Evolutionary conservation across 345 rosid species (phyloP).

Genomic region (Lepidium didymum): DNA sequence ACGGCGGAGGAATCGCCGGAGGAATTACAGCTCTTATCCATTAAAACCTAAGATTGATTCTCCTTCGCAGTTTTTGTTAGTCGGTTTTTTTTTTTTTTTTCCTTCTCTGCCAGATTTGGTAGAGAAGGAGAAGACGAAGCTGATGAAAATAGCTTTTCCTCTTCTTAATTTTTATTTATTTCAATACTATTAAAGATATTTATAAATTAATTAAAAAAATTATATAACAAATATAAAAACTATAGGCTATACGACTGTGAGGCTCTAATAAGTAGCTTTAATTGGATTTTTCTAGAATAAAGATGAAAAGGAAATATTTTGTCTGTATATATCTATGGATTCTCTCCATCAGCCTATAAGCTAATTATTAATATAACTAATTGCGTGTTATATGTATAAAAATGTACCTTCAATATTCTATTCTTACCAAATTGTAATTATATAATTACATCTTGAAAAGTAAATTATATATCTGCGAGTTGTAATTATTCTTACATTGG

Average conservation of each 20-base stretch:
- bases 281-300: slow-evolving; percentile 27
- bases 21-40: slow-evolving; percentile 60
- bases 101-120: slow-evolving; percentile 23
- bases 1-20: slow-evolving; percentile 40
- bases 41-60: slow-evolving; percentile 4
- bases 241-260: too few species aligned
- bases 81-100: neutral
- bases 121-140: slow-evolving; percentile 27
- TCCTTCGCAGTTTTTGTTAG: neutral
- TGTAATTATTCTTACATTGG: neutral
- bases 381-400: slow-evolving; percentile 1
- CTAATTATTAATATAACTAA: neutral
- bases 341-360: neutral
- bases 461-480: neutral
- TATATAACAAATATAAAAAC: neutral
- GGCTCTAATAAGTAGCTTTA: slow-evolving; percentile 7
- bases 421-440: slow-evolving; percentile 5
- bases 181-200: neutral
- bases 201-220: neutral
- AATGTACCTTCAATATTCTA: slow-evolving; percentile 18
- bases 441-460: neutral
- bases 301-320: slow-evolving; percentile 27
- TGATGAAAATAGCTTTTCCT: slow-evolving; percentile 3
- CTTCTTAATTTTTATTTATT: neutral
- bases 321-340: too few species aligned